These are phyloP conservation scores for Lipomyces sp. DNA, from an alignment of 805 yeast species.

Conservation along the genomic window DNA sequence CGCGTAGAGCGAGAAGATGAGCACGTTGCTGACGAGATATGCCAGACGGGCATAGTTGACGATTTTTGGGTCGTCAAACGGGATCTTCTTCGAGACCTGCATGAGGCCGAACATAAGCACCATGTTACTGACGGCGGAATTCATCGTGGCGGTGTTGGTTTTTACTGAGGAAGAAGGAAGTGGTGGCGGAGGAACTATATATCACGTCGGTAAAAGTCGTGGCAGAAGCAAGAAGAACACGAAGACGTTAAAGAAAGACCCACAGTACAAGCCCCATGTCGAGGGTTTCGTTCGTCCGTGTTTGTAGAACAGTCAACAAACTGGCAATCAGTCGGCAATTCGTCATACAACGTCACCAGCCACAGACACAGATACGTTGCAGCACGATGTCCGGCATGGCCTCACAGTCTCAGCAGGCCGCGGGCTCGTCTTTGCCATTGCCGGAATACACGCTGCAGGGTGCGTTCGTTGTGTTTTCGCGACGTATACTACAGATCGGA, in stretches of 20 bases:
- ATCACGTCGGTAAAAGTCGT: background rate
- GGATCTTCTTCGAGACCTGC: slow-evolving; percentile 87
- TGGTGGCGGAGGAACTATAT: background rate
- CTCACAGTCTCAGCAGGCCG: too few species aligned
- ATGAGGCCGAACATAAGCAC: slow-evolving; percentile 92
- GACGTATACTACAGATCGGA: background rate
- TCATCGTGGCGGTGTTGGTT: slow-evolving; percentile 47
- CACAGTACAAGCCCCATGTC: too few species aligned
- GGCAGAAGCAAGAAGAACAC: background rate
- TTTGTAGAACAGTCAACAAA: too few species aligned
- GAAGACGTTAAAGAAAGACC: too few species aligned
- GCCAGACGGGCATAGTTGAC: slow-evolving; percentile 71
- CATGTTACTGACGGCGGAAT: slow-evolving; percentile 83
- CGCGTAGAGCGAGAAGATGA: slow-evolving; percentile 65
- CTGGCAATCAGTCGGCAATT: too few species aligned
- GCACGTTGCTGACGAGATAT: slow-evolving; percentile 62
- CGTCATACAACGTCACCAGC: background rate
- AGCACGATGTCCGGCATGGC: too few species aligned
- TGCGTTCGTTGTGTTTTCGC: slow-evolving; percentile 4
- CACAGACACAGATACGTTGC: too few species aligned
- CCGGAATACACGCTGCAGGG: slow-evolving; percentile 40
- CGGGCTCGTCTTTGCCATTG: background rate
- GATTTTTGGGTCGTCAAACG: slow-evolving; percentile 77
- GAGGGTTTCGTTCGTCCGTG: too few species aligned
- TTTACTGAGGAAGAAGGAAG: background rate